Percentiles rank a stretch among this genome's conserved stretches.
These are phyloP conservation scores for Agapanthus africanus DNA, from an alignment of 106 monocot genomes.

Conservation along the genomic window DNA sequence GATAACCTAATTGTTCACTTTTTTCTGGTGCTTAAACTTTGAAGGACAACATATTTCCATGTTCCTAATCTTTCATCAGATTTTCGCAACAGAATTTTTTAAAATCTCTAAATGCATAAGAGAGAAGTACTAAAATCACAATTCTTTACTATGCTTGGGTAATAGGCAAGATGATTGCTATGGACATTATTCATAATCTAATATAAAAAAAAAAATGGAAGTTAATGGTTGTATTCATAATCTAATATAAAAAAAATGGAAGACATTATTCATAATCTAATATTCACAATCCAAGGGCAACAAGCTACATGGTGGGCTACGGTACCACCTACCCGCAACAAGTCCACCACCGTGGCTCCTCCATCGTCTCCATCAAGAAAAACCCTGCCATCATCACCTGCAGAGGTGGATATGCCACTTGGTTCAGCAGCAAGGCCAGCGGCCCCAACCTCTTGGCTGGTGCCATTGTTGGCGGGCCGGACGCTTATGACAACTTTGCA, in stretches of 20 bases:
- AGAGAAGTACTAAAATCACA: slow-evolving; percentile 1
- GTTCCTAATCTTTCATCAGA: too few species aligned
- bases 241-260: background rate
- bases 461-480: slow-evolving; percentile 86
- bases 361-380: slow-evolving; percentile 78
- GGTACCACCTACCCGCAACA: slow-evolving; percentile 72
- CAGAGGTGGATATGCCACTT: slow-evolving; percentile 64
- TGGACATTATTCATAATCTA: background rate
- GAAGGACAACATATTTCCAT: background rate
- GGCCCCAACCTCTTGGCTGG: slow-evolving; percentile 84
- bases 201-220: background rate
- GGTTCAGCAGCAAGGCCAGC: slow-evolving; percentile 52
- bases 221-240: background rate
- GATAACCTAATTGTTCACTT: background rate
- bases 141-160: background rate
- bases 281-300: slow-evolving; percentile 86
- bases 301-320: slow-evolving; percentile 98
- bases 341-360: slow-evolving; percentile 89
- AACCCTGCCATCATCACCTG: slow-evolving; percentile 69
- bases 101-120: slow-evolving; percentile 6
- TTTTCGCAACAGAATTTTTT: too few species aligned
- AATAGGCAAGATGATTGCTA: background rate
- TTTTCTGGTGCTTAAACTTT: background rate
- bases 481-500: slow-evolving; percentile 72
- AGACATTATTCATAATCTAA: slow-evolving; percentile 83